Base-by-base conservation (phyloP, 352 stramenopile species). In the Pythium volutum region DNA sequence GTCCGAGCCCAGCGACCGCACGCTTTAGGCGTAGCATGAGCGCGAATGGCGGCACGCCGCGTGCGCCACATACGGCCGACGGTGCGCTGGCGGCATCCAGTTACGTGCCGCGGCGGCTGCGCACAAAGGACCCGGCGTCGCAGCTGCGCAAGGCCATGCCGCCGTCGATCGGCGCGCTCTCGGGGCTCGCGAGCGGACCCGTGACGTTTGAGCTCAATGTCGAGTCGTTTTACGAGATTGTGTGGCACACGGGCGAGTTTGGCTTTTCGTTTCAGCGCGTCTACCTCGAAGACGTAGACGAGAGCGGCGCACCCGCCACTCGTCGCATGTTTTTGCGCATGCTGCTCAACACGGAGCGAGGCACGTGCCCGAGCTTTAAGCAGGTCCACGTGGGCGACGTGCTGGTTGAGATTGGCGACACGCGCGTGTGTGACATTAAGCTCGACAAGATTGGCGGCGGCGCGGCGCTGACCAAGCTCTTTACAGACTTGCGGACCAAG, bases 231-330 rank as follows among this genome's bases (percentile, higher is more conserved):
- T 90, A 90, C 53, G 73, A 84, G 29, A 69, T 90, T 14, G 69
- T 69, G 55, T 90, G 81, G 81, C 75, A 64, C 34, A 73, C 56
- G 2, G 81, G 81, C 25, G 81, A 90, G 59, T 90, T 90, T 63
- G 81, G 78, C 4, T 90, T 87, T 43, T 90, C 81, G 20, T 77
- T 90, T 42, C 81, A 90, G 62, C 78, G 77, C 29, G 75, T 90
- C 5, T 88, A 87, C 69, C 62, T 77, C 3, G 76, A 81, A 10
- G 69, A 79, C 26, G 72, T 74, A 26, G 59, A 79, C 34, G 77
- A 74, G 23, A 64, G 73, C 41, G 70, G 45, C 18, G 36, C 36
- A 5, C 50, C 55, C 14, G 33, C 12, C 34, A 36, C 27, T 20
- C 55, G 63, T 12, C 64, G 45, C 5, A 74, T 88, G 51, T 90